A percentile compares a stretch with the other conserved stretches of the same genome.
phyloP scores from a whole-genome alignment of 768 basidiomycete species.

The Paxillus involutus region DNA sequence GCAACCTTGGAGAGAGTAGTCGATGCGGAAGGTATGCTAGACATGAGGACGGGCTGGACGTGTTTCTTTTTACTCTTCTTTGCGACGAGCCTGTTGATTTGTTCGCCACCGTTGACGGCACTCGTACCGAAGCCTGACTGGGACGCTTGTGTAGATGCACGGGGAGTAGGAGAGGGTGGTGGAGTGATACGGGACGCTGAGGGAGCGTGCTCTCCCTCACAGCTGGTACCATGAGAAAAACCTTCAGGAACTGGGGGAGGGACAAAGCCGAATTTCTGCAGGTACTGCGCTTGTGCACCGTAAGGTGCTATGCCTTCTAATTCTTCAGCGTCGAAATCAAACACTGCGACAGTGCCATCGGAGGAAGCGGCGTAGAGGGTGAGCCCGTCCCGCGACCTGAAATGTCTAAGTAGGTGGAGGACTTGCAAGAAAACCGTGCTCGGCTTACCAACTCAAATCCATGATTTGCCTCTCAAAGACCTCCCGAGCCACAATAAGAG shows the following conservation, averaged over 20 bases:
- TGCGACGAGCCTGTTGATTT: conserved; percentile 72
- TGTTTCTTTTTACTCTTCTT: conserved; percentile 74
- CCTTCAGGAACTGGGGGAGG: conserved; percentile 68
- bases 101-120: conserved; percentile 48
- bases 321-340: conserved; percentile 79
- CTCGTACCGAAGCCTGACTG: conserved; percentile 42
- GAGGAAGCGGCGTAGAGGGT: conserved; percentile 94
- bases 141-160: conserved; percentile 29
- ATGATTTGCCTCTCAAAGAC: conserved; percentile 94
- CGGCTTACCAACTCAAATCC: conserved; percentile 87
- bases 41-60: conserved; percentile 45
- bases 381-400: conserved; percentile 89
- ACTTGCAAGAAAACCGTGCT: background rate
- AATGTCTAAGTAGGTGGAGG: conserved; percentile 5
- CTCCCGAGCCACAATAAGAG: conserved; percentile 90
- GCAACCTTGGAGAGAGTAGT: conserved; percentile 11
- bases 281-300: conserved; percentile 73
- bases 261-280: conserved; percentile 77
- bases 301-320: conserved; percentile 78
- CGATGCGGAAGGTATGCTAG: conserved; percentile 37
- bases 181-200: conserved; percentile 40
- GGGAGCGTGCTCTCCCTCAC: conserved; percentile 19
- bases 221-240: conserved; percentile 53
- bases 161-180: conserved; percentile 46
- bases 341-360: conserved; percentile 90